Base-by-base conservation (phyloP, 2,329 filamentous ascomycete species). In the Eutypella sp. region DNA sequence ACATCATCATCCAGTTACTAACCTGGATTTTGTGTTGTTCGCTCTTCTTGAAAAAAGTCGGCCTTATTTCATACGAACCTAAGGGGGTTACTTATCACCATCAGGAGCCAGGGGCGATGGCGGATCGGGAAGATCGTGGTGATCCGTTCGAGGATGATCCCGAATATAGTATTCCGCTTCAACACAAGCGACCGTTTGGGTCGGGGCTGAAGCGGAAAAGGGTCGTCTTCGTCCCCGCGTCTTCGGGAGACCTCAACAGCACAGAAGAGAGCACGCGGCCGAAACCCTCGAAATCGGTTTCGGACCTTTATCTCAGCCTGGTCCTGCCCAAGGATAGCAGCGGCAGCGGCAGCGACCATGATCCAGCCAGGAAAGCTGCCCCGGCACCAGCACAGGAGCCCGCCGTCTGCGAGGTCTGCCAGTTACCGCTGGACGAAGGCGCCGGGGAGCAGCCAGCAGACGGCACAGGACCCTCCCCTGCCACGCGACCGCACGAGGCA, bases 291-390 rank as follows among this genome's bases (percentile, higher is more conserved):
- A 54, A 49, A 6, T 65, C 66, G 6, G 61, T 79, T 27, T 73
- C 79, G 1, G 80, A 87, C 46, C 66, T 80, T 39, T 89, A 89
- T 55, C 74, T 87, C 22, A 79, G 75, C 48, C 74, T 89, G 47
- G 85, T 89, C 18, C 67, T 87, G n/a, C 71, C 72, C 1, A 70
- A 72, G 31, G 54, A 61, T 13, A 22, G n/a, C n/a, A n/a, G n/a
- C n/a, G n/a, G n/a, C n/a, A n/a, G n/a, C n/a, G n/a, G n/a, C n/a
- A n/a, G n/a, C n/a, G n/a, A n/a, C n/a, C n/a, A n/a, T n/a, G n/a
- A n/a, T n/a, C 47, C 41, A 47, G 50, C 15, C 44, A 52, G 22
- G 25, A 47, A 25, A 43, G 47, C 50, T 25, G 47, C 31, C 13
- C 49, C 51, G 22, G 49, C 43, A 11, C 34, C 45, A 15, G 47